phyloP scores from a whole-genome alignment of 2,329 filamentous ascomycete genomes.

The Rhynchosporium graminicola region DNA sequence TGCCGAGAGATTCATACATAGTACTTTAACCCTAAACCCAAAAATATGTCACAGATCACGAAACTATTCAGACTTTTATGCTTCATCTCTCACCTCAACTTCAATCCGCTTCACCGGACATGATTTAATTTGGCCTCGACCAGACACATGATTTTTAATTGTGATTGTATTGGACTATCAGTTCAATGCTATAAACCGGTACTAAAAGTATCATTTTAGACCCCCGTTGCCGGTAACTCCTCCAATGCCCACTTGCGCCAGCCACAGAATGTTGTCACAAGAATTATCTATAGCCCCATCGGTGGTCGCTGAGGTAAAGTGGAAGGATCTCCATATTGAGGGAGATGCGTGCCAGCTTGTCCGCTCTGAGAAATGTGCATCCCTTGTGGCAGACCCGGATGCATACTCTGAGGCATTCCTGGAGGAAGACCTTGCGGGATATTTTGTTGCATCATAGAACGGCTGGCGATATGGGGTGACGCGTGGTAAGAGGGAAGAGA shows the following conservation, averaged over 20 bases:
- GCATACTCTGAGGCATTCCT: slow-evolving; percentile 33
- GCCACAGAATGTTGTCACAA: slow-evolving; percentile 31
- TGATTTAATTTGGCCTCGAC: neutral
- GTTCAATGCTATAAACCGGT: slow-evolving; percentile 37
- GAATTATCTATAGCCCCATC: slow-evolving; percentile 41
- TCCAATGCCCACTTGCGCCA: slow-evolving; percentile 43
- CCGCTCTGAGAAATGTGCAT: slow-evolving; percentile 36
- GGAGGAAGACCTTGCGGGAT: slow-evolving; percentile 36
- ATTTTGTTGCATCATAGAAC: slow-evolving; percentile 41
- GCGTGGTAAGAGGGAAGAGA: slow-evolving; percentile 42
- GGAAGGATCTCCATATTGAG: slow-evolving; percentile 57
- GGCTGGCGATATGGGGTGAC: slow-evolving; percentile 41
- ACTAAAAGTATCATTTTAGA: slow-evolving; percentile 36
- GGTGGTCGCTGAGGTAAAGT: slow-evolving; percentile 57
- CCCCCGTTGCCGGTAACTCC: slow-evolving; percentile 37
- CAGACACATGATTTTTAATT: slow-evolving; percentile 10
- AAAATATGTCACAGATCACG: no score
- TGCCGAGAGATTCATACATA: no score
- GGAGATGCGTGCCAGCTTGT: slow-evolving; percentile 49
- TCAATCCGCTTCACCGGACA: no score
- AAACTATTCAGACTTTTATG: no score
- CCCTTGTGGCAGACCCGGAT: slow-evolving; percentile 31
- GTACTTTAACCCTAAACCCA: no score
- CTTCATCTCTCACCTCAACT: no score
- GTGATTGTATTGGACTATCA: slow-evolving; percentile 38